phyloP scores from a whole-genome alignment of 176 grass and related monocot species.

The Avena atlantica region DNA sequence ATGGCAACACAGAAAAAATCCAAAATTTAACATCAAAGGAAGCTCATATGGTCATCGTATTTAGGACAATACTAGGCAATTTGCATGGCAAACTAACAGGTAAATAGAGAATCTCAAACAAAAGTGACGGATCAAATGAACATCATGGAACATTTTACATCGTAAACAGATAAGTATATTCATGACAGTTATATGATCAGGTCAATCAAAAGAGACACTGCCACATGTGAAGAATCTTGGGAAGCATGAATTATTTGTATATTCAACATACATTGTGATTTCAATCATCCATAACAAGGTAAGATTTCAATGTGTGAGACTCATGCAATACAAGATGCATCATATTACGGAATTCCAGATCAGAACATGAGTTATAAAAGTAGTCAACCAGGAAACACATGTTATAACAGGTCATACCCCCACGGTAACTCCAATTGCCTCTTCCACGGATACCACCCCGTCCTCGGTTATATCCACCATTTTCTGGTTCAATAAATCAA shows the following conservation, averaged over 20 bases:
- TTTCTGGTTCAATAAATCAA: constrained; percentile 58
- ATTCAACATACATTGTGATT: neutral
- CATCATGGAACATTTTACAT: neutral
- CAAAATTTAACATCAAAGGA: neutral
- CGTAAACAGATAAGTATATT: neutral
- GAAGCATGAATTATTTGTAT: neutral
- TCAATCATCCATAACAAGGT: neutral
- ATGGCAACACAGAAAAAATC: neutral
- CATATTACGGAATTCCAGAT: too few species aligned
- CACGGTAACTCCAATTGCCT: constrained; percentile 70
- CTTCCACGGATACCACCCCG: constrained; percentile 65
- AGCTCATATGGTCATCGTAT: neutral
- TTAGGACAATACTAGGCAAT: neutral
- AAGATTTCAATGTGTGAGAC: too few species aligned
- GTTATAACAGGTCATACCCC: constrained; percentile 45
- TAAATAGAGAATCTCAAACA: neutral
- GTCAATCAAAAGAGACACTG: neutral
- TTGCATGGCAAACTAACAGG: neutral
- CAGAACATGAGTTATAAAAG: too few species aligned
- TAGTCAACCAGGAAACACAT: neutral
- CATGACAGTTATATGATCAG: neutral
- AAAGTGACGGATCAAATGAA: neutral
- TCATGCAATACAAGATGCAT: too few species aligned
- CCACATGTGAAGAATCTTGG: neutral
- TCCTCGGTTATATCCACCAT: constrained; percentile 77